Evolutionary conservation across 73 alveolate genomes (phyloP).

Genomic region (Uronychia binucleata): DNA sequence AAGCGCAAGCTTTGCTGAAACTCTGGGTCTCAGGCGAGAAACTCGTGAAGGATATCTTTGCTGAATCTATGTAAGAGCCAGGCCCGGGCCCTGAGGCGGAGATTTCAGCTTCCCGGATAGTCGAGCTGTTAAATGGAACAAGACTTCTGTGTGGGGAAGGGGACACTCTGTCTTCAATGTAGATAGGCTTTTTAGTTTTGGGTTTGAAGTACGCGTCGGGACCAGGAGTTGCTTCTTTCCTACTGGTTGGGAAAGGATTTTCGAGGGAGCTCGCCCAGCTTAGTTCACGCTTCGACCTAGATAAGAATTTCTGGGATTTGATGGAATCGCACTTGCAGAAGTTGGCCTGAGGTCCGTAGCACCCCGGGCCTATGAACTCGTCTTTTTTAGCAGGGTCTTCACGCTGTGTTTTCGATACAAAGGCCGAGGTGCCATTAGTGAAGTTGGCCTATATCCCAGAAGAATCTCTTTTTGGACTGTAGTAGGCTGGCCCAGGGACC

Average conservation of each 20-base stretch:
- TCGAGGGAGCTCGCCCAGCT: background rate
- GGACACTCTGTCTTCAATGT: background rate
- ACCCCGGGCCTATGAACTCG: background rate
- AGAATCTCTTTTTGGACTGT: too few species aligned
- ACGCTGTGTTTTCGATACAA: too few species aligned
- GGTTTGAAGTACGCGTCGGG: background rate
- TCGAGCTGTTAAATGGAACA: background rate
- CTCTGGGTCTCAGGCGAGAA: too few species aligned
- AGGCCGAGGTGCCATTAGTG: too few species aligned
- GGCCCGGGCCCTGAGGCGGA: too few species aligned
- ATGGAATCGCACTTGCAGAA: background rate
- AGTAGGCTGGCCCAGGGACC: too few species aligned
- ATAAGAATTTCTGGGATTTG: background rate
- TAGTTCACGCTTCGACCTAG: background rate
- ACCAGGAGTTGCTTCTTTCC: background rate
- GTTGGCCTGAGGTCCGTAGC: background rate
- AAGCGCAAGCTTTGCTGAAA: too few species aligned
- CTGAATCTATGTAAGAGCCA: too few species aligned
- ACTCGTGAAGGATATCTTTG: too few species aligned
- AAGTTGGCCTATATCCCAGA: too few species aligned
- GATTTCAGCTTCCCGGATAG: background rate
- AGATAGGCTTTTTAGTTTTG: background rate
- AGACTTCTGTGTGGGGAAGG: background rate
- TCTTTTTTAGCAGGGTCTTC: too few species aligned
- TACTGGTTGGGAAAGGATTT: background rate